Evolutionary conservation across 768 basidiomycete species (phyloP).

Genomic region (Hysterangium stoloniferum): DNA sequence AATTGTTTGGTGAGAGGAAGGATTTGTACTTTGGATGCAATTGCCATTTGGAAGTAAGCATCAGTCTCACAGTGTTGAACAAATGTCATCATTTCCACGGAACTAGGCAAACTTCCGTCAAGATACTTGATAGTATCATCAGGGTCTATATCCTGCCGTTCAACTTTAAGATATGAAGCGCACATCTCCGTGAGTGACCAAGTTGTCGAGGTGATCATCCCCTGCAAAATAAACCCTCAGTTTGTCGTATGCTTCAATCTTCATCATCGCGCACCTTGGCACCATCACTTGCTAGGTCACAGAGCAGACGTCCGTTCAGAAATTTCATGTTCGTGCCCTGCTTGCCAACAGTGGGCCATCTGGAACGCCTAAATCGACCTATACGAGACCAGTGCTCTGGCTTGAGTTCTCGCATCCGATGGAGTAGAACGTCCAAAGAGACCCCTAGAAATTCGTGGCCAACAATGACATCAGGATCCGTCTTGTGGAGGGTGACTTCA

Average conservation of each 20-base stretch:
- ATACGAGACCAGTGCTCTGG: conserved; percentile 92
- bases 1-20: conserved; percentile 87
- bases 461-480: conserved; percentile 91
- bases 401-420: conserved; percentile 86
- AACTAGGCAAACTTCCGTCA: conserved; percentile 70
- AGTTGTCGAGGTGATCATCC: conserved; percentile 95
- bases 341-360: conserved; percentile 75
- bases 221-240: conserved; percentile 43
- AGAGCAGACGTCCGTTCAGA: conserved; percentile 76
- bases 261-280: conserved; percentile 57
- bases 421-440: conserved; percentile 82
- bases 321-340: conserved; percentile 82
- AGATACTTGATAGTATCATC: conserved; percentile 91
- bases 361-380: conserved; percentile 74
- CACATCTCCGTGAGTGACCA: conserved; percentile 99
- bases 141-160: conserved; percentile 90
- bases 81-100: conserved; percentile 77
- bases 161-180: conserved; percentile 74
- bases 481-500: conserved; percentile 68
- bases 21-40: conserved; percentile 89
- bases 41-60: conserved; percentile 96
- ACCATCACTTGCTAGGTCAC: conserved; percentile 90
- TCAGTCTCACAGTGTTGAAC: conserved; percentile 93
- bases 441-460: conserved; percentile 93
- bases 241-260: too few species aligned